Conservation (phyloP, 169 alveolate species). For the Eimeria sp. region DNA sequence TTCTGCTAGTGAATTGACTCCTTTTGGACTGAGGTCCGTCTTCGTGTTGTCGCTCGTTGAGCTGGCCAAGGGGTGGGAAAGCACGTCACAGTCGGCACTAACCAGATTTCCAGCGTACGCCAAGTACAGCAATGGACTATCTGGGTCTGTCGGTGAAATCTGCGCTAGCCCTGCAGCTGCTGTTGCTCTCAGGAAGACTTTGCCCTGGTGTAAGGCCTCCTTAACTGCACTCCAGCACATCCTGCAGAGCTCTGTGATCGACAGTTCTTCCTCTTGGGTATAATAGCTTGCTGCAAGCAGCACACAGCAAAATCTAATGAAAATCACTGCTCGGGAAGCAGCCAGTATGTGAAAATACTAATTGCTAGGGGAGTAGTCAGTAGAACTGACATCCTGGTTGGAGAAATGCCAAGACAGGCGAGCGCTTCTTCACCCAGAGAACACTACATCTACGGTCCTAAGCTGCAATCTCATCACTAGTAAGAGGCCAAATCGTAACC, state of each 20-base stretch:
- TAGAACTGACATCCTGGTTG: too few relatives aligned
- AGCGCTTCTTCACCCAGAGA: neutral
- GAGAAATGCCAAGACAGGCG: neutral
- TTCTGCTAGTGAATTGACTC: conserved; percentile 6
- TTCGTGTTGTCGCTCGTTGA: neutral
- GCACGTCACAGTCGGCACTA: conserved; percentile 7
- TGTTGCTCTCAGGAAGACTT: neutral
- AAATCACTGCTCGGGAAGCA: neutral
- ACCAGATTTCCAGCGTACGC: conserved; percentile 67
- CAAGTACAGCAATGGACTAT: conserved; percentile 36
- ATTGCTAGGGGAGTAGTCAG: neutral
- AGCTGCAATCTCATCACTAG: neutral
- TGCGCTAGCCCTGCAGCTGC: conserved; percentile 43
- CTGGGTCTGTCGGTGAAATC: conserved; percentile 48
- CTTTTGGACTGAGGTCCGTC: neutral
- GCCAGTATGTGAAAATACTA: neutral
- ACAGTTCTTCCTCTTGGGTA: conserved; percentile 25
- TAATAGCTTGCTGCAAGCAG: conserved; percentile 3
- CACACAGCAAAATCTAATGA: neutral
- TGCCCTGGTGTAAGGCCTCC: conserved; percentile 34
- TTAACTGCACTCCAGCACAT: conserved; percentile 67
- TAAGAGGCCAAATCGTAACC: neutral
- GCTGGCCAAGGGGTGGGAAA: neutral
- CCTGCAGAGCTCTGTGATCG: conserved; percentile 11
- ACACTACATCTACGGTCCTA: neutral